Evolutionary conservation across 108 stramenopile species (phyloP).

Genomic region (Cyclostephanos tholiformis): DNA sequence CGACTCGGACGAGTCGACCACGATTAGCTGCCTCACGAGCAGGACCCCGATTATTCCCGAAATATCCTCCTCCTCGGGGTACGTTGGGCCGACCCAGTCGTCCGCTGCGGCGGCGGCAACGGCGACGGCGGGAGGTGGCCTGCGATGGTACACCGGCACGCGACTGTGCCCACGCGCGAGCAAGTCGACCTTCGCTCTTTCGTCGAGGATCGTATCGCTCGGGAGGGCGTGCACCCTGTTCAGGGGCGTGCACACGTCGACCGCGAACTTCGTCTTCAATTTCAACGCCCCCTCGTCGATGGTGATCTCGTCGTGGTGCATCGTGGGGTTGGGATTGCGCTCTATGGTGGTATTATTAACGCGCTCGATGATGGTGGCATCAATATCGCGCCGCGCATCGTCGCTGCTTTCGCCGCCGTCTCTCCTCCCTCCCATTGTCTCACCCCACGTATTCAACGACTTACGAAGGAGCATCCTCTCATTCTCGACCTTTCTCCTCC

Average conservation of each 20-base stretch:
- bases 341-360: conserved; percentile 1
- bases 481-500: conserved; percentile 19
- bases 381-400: neutral
- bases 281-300: conserved; percentile 82
- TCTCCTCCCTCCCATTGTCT: no score
- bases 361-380: neutral
- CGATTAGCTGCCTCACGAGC: conserved; percentile 66
- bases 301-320: conserved; percentile 66
- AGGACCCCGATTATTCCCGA: conserved; percentile 61
- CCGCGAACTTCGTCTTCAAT: conserved; percentile 68
- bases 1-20: conserved; percentile 58
- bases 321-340: neutral
- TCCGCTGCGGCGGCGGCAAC: neutral
- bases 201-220: conserved; percentile 58
- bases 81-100: neutral
- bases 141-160: conserved; percentile 62
- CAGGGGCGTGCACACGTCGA: conserved; percentile 67
- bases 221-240: conserved; percentile 62
- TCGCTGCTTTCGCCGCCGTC: neutral
- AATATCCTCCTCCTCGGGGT: conserved; percentile 22
- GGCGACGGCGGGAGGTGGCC: neutral
- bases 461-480: conserved; percentile 7
- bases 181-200: conserved; percentile 60
- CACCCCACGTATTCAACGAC: neutral
- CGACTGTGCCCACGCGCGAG: conserved; percentile 71